Percentiles rank a stretch among this genome's conserved stretches.
Evolutionary conservation across 2,329 filamentous ascomycete species (phyloP).

Genomic region (Diaporthe sp.): DNA sequence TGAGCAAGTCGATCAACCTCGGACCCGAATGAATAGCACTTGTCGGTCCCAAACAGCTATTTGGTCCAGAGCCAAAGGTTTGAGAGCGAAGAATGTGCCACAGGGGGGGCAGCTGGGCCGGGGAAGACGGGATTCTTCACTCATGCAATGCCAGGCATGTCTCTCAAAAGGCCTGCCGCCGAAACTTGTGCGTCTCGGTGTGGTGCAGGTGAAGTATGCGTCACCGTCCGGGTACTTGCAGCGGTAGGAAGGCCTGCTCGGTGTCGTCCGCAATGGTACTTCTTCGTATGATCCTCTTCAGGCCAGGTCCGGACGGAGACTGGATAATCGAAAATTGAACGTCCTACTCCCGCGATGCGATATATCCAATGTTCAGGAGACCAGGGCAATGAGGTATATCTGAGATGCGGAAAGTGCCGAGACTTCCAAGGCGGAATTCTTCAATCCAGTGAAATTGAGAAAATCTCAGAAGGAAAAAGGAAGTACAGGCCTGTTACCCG

Average conservation of each 20-base stretch:
- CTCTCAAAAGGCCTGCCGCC: conserved; percentile 1
- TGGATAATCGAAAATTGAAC: not conserved
- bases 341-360: not conserved
- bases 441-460: conserved; percentile 8
- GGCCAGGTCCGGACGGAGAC: no score
- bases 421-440: not conserved
- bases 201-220: not conserved
- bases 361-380: not conserved
- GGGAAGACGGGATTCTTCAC: not conserved
- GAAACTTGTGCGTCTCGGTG: not conserved
- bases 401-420: not conserved
- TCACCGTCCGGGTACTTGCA: conserved; percentile 25
- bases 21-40: not conserved
- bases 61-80: not conserved
- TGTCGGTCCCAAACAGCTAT: not conserved
- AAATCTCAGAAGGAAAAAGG: not conserved
- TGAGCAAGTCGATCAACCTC: not conserved
- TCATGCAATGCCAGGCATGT: conserved; percentile 34
- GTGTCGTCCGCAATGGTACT: not conserved
- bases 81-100: not conserved
- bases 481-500: conserved; percentile 2
- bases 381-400: not conserved
- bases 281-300: not conserved
- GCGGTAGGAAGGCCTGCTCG: conserved; percentile 7
- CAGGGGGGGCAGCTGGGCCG: not conserved